Percentiles rank a stretch among this genome's conserved stretches.
Conservation (phyloP, 768 basidiomycete species). For the Termitomyces sp. region DNA sequence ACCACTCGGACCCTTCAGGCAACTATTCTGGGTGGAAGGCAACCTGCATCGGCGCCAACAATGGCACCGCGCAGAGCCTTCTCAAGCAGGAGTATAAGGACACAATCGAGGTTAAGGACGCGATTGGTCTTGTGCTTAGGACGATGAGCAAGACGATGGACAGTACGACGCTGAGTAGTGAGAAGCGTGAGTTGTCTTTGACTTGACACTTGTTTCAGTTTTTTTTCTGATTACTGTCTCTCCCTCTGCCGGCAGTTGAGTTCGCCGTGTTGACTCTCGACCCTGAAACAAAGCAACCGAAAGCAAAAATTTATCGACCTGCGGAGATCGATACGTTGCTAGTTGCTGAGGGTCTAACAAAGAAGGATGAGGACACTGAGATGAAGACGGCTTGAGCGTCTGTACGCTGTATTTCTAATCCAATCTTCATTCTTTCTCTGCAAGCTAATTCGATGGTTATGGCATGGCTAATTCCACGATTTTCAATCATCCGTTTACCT, state of each 20-base stretch:
- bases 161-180: slow-evolving; percentile 91
- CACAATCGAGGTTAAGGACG: slow-evolving; percentile 85
- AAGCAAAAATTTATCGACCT: slow-evolving; percentile 89
- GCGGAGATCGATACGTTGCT: slow-evolving; percentile 84
- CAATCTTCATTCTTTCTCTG: slow-evolving; percentile 5
- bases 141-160: slow-evolving; percentile 99
- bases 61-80: slow-evolving; percentile 89
- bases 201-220: not conserved
- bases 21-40: slow-evolving; percentile 99
- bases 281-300: slow-evolving; percentile 65
- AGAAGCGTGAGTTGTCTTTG: slow-evolving; percentile 68
- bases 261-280: slow-evolving; percentile 92
- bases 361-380: slow-evolving; percentile 81
- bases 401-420: slow-evolving; percentile 20
- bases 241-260: slow-evolving; percentile 57
- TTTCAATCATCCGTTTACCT: not conserved
- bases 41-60: slow-evolving; percentile 98
- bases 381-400: slow-evolving; percentile 52
- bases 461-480: not conserved
- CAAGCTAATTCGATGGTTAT: not conserved
- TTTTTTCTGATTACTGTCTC: not conserved
- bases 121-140: slow-evolving; percentile 84
- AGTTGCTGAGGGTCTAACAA: slow-evolving; percentile 71
- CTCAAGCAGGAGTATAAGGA: slow-evolving; percentile 99
- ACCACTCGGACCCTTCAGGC: slow-evolving; percentile 96